Evolutionary conservation across 2,329 filamentous ascomycete species (phyloP).

Genomic region (Apiospora arundinis): DNA sequence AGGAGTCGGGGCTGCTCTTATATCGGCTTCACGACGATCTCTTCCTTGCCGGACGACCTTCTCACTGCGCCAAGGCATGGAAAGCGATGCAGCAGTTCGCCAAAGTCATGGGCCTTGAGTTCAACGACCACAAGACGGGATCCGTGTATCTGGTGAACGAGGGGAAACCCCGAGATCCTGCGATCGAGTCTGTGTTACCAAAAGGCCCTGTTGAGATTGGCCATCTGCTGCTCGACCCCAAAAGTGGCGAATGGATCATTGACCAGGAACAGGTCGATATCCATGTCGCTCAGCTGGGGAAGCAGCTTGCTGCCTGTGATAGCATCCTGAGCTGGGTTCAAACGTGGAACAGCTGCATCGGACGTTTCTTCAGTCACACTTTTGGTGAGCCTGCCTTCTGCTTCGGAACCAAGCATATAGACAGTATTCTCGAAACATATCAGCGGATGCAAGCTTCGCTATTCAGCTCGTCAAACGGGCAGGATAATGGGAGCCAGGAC

Average conservation of each 20-base stretch:
- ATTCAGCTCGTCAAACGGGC: conserved; percentile 36
- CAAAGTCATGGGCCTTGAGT: conserved; percentile 48
- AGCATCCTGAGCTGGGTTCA: conserved; percentile 50
- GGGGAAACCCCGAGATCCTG: conserved; percentile 30
- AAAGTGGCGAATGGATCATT: conserved; percentile 56
- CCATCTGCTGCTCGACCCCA: conserved; percentile 57
- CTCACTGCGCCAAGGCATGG: conserved; percentile 50
- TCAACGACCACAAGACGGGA: conserved; percentile 49
- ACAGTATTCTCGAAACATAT: conserved; percentile 50
- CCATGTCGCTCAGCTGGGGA: conserved; percentile 60
- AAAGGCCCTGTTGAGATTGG: conserved; percentile 60
- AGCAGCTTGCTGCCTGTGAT: conserved; percentile 59
- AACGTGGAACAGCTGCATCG: conserved; percentile 54
- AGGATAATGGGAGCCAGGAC: not conserved
- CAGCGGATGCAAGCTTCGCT: conserved; percentile 47
- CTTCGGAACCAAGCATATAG: conserved; percentile 51
- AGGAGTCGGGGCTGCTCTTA: conserved; percentile 47
- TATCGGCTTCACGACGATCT: conserved; percentile 57
- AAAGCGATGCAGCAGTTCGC: conserved; percentile 48
- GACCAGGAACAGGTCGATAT: conserved; percentile 58
- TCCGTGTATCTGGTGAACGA: conserved; percentile 43
- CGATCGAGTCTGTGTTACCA: conserved; percentile 47
- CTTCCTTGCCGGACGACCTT: conserved; percentile 53
- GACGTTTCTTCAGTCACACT: conserved; percentile 52
- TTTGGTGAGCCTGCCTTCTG: conserved; percentile 53